These are phyloP conservation scores for Geum urbanum DNA, from an alignment of 306 rosid species.

Conservation along the genomic window DNA sequence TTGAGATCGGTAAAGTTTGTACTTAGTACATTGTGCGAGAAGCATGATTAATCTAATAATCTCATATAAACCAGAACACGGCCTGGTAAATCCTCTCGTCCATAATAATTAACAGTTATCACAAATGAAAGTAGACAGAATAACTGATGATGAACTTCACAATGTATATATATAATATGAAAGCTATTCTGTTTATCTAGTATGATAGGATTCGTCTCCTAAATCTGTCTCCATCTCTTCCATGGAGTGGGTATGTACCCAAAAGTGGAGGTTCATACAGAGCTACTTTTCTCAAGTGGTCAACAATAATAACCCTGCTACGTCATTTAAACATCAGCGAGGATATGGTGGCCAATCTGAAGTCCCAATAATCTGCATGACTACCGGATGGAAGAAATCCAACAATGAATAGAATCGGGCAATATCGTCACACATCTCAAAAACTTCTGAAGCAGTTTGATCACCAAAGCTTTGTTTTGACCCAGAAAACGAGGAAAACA, in stretches of 20 bases:
- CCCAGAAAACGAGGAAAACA: slow-evolving; percentile 94
- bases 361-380: slow-evolving; percentile 3
- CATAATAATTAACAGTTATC: background rate
- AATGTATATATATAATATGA: slow-evolving; percentile 12
- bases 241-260: slow-evolving; percentile 7
- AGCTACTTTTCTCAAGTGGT: slow-evolving; percentile 4
- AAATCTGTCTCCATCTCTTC: slow-evolving; percentile 9
- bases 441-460: slow-evolving; percentile 24
- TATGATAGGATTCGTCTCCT: slow-evolving; percentile 5
- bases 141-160: background rate
- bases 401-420: slow-evolving; percentile 23
- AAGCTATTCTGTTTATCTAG: slow-evolving; percentile 6
- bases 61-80: background rate
- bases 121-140: background rate
- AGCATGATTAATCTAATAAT: background rate
- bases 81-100: background rate
- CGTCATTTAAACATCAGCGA: slow-evolving; percentile 2
- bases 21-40: background rate
- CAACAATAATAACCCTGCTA: slow-evolving; percentile 7
- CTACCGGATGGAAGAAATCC: slow-evolving; percentile 15
- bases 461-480: slow-evolving; percentile 91
- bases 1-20: background rate
- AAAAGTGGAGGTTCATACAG: slow-evolving; percentile 13
- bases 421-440: slow-evolving; percentile 13
- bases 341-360: slow-evolving; percentile 3